These are phyloP conservation scores for Aspergillus haitiensis DNA, from an alignment of 495 filamentous ascomycete genomes.

Conservation along the genomic window DNA sequence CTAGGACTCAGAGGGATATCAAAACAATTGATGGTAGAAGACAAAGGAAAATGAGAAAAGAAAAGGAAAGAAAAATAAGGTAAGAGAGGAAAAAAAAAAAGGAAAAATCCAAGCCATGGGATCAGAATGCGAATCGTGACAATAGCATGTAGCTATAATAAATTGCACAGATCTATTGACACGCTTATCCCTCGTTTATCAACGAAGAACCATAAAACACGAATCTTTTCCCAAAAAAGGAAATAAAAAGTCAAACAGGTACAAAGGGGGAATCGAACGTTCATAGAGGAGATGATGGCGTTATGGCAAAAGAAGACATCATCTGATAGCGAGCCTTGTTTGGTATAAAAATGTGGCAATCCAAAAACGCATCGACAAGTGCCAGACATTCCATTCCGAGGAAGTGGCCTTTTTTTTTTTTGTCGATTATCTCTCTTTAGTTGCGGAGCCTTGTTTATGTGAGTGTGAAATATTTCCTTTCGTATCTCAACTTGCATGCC, in stretches of 20 bases:
- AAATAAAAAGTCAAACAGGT: constrained; percentile 32
- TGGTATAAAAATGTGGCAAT: constrained; percentile 30
- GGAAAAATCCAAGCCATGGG: not conserved
- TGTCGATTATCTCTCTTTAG: constrained; percentile 25
- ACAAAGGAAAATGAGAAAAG: not conserved
- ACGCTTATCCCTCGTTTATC: constrained; percentile 17
- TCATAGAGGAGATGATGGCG: constrained; percentile 49
- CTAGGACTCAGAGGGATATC: not conserved
- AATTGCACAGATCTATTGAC: constrained; percentile 29
- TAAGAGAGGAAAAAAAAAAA: constrained; percentile 8
- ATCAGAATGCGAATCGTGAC: constrained; percentile 16
- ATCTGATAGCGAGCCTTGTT: constrained; percentile 35
- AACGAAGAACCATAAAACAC: constrained; percentile 17
- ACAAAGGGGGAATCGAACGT: constrained; percentile 51
- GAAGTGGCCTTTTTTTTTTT: constrained; percentile 18
- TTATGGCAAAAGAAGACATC: constrained; percentile 38
- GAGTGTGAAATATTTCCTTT: constrained; percentile 21
- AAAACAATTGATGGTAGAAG: not conserved
- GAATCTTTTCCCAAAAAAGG: constrained; percentile 21
- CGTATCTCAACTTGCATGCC: constrained; percentile 27
- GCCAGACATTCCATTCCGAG: constrained; percentile 21
- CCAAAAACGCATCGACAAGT: constrained; percentile 27
- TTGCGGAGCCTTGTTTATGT: constrained; percentile 19
- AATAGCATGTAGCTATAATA: constrained; percentile 26
- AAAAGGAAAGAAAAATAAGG: not conserved